phyloP scores from a whole-genome alignment of 2,329 filamentous ascomycete genomes.

The Kalmusia sp. region DNA sequence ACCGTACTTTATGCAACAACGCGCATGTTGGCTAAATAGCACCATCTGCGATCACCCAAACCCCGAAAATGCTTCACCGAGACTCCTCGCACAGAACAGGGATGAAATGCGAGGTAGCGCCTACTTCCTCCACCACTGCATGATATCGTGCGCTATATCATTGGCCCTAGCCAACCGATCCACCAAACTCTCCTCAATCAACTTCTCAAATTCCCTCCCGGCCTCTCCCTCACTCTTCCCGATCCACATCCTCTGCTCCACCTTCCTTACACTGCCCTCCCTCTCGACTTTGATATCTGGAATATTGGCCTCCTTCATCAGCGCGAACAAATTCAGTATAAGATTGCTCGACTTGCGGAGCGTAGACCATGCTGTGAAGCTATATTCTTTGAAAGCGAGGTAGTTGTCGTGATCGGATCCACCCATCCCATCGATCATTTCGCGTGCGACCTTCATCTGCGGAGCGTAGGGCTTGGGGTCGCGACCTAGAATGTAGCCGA shows the following conservation, averaged over 20 bases:
- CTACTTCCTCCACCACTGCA: slow-evolving; percentile 81
- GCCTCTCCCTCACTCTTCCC: slow-evolving; percentile 93
- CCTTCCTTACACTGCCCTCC: slow-evolving; percentile 93
- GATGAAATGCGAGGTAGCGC: no score
- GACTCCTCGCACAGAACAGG: neutral
- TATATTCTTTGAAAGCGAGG: slow-evolving; percentile 90
- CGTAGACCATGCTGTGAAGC: slow-evolving; percentile 91
- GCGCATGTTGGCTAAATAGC: no score
- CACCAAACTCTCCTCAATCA: slow-evolving; percentile 84
- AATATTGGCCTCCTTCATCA: slow-evolving; percentile 98
- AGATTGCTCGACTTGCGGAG: slow-evolving; percentile 88
- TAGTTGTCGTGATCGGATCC: slow-evolving; percentile 83
- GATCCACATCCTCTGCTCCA: slow-evolving; percentile 91
- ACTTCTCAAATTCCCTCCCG: slow-evolving; percentile 81
- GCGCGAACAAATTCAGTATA: slow-evolving; percentile 91
- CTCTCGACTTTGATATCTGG: slow-evolving; percentile 92
- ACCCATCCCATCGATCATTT: slow-evolving; percentile 99
- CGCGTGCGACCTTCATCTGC: slow-evolving; percentile 93
- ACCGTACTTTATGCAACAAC: no score
- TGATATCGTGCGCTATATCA: slow-evolving; percentile 91
- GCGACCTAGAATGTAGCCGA: slow-evolving; percentile 95
- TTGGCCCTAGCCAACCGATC: slow-evolving; percentile 93
- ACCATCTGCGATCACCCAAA: no score
- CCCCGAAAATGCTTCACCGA: neutral
- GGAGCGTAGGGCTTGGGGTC: slow-evolving; percentile 98